Evolutionary conservation across 2,329 filamentous ascomycete species (phyloP), one percentile per base, ranked within the genome.

Genomic region (Aspergillus calidoustus): DNA sequence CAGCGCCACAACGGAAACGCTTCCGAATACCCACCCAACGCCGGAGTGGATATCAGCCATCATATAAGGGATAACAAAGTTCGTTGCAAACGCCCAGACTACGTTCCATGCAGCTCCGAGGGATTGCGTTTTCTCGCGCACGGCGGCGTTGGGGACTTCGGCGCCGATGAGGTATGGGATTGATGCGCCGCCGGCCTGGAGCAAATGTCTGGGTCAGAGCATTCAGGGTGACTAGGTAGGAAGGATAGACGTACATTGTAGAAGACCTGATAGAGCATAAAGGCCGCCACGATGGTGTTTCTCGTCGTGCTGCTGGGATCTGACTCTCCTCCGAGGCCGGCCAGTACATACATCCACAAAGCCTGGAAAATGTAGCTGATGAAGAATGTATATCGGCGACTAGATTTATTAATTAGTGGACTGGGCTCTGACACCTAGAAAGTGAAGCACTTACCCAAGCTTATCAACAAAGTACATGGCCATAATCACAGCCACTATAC

Each of bases 11-110:
- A 54, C 8, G 9, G 51, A 54, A 3, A 44, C 23, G 19, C 51
- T 54, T 4, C 51, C 51, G 28, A 54, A 54, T 17, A 54, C 51
- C 51, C 51, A 54, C 13, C 51, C 51, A 19, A 54, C 51, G 15
- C 23, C 38, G 13, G 28, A 54, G 22, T 54, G 51, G 22, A 54
- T 43, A 54, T 54, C 13, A 1, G 8, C 51, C 34, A 54, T 28
- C 51, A 54, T 54, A 17, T 54, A 54, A 3, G 51, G 51, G 13
- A 54, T 54, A 13, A 54, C 15, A 3, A 54, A 54, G 22, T 54
- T 54, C 7, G 51, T 54, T n/a, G 44, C 38, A 22, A 54, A 54
- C 4, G 51, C 51, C 51, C 51, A 54, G n/a, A 54, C n/a, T 0
- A 54, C 51, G 11, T 54, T 54, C 51, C 51, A 54, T 13, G 51